phyloP scores from a whole-genome alignment of 2,329 filamentous ascomycete species.

The Trichoderma semiorbis region DNA sequence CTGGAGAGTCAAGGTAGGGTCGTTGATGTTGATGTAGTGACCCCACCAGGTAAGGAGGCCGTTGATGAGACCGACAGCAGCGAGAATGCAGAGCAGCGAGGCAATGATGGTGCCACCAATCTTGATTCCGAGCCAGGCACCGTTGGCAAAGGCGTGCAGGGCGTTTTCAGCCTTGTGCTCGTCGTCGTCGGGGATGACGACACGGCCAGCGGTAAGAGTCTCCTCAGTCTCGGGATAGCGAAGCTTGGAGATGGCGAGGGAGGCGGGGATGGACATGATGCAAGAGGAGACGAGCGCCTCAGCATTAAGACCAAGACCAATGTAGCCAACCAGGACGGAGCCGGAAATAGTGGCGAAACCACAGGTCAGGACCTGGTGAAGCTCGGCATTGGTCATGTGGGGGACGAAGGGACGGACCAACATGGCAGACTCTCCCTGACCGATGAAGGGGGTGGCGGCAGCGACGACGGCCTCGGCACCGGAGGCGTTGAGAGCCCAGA shows the following conservation, averaged over 20 bases:
- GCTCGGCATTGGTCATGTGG: conserved; percentile 79
- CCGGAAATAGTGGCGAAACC: conserved; percentile 92
- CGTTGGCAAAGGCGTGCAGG: conserved; percentile 80
- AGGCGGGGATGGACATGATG: conserved; percentile 93
- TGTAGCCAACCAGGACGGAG: conserved; percentile 81
- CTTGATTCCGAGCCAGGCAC: conserved; percentile 81
- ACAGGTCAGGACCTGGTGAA: conserved; percentile 90
- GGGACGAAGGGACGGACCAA: conserved; percentile 83
- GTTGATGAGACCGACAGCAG: conserved; percentile 69
- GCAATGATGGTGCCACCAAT: conserved; percentile 79
- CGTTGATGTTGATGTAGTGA: conserved; percentile 68
- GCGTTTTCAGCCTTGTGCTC: conserved; percentile 74
- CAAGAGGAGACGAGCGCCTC: conserved; percentile 86
- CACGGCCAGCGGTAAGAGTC: conserved; percentile 75
- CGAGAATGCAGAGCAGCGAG: conserved; percentile 80
- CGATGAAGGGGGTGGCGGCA: conserved; percentile 88
- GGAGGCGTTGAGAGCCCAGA: conserved; percentile 82
- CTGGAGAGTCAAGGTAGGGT: conserved; percentile 67
- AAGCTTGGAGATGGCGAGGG: conserved; percentile 83
- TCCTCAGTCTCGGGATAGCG: conserved; percentile 87
- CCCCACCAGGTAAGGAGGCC: conserved; percentile 83
- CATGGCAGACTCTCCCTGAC: conserved; percentile 92
- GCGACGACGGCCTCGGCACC: conserved; percentile 93
- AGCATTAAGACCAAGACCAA: conserved; percentile 75
- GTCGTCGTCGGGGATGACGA: conserved; percentile 76